phyloP scores from a whole-genome alignment of 306 rosid genomes.

The Cucumis melo region DNA sequence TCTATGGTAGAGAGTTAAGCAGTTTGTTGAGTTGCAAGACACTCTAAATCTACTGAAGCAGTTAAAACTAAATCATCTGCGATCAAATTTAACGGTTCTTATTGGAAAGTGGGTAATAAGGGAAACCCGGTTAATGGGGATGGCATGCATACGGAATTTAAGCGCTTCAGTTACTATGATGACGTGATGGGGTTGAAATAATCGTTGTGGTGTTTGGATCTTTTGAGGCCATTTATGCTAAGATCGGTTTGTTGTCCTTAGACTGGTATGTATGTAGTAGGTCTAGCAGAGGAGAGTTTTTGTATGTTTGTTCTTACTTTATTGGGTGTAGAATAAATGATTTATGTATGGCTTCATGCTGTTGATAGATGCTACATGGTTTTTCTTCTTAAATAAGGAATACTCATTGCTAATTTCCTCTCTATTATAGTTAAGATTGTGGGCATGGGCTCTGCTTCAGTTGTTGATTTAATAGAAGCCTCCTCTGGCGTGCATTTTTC shows the following conservation, averaged over 20 bases:
- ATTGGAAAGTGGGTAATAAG: neutral
- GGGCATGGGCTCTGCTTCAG: slow-evolving; percentile 58
- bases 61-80: neutral
- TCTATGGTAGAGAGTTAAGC: neutral
- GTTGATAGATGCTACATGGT: neutral
- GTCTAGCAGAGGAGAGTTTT: neutral
- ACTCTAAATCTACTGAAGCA: neutral
- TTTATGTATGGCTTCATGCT: neutral
- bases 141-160: neutral
- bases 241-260: neutral
- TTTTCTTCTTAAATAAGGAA: neutral
- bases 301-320: neutral
- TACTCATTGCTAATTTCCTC: slow-evolving; percentile 3
- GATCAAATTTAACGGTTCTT: neutral
- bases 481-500: slow-evolving; percentile 92
- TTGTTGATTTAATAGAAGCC: slow-evolving; percentile 70
- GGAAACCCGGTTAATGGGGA: neutral
- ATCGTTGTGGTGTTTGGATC: neutral
- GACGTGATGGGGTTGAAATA: neutral
- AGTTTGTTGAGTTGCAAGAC: neutral
- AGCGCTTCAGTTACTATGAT: neutral
- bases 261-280: neutral
- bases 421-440: slow-evolving; percentile 18
- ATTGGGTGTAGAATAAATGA: neutral
- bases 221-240: neutral